Base-by-base conservation (phyloP, 2,329 filamentous ascomycete genomes). In the Colletotrichum trifolii region DNA sequence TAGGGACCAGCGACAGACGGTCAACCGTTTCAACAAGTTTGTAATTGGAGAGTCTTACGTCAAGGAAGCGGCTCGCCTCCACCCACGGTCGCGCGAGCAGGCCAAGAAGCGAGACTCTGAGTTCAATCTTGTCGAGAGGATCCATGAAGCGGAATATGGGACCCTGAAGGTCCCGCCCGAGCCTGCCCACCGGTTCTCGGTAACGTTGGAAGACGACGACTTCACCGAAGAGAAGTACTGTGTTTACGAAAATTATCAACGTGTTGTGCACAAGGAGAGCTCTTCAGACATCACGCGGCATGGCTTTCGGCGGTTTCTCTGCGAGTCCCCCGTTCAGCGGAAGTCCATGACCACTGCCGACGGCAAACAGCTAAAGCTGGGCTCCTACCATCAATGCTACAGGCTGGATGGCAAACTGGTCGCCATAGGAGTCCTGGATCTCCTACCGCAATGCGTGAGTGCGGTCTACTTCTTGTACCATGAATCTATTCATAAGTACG, bases 401-500 rank as follows among this genome's bases (percentile, higher is more conserved):
- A 85, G 92, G 36, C 81, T 96, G 3, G 91, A 96, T 72, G 92
- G 91, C 25, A 83, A 87, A 54, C 81, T 96, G 12, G 87, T 95
- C 33, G 92, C 92, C 2, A 85, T 96, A 68, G 89, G 89, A 0
- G 90, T 96, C 1, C 79, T 96, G 6, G 92, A 96, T 73, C 81
- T 96, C 8, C 81, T 96, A 1, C 92, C 92, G 0, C 82, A 92
- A 63, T 89, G 87, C 69, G 90, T 96, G 54, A 94, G 91, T 71
- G 90, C 90, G 5, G 92, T 96, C 10, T 96, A 96, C 77, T 93
- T 96, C 73, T 78, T 96, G 66, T 96, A 96, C 72, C 87, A 94
- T 71, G 88, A 90, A 71, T 91, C 91, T 68, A 87, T 93, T 57
- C 87, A 91, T 69, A 82, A 83, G 61, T 89, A 87, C 77, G 84